These are phyloP conservation scores for Podospora sp. DNA, from an alignment of 495 filamentous ascomycete genomes.

Conservation along the genomic window DNA sequence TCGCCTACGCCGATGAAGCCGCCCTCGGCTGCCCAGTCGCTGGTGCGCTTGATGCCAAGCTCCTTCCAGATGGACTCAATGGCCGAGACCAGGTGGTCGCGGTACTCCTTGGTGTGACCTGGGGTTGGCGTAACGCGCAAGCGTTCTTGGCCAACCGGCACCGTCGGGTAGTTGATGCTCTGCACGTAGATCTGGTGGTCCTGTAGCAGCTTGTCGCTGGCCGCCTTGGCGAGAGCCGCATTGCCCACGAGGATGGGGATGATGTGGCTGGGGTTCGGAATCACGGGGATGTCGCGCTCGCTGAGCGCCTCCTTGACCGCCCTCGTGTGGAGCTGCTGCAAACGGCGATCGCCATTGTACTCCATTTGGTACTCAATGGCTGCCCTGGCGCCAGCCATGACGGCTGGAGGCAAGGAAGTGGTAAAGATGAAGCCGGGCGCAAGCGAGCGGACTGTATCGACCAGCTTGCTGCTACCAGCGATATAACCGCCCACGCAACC, in stretches of 20 bases:
- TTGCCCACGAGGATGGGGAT: slow-evolving; percentile 92
- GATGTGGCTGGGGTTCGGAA: slow-evolving; percentile 96
- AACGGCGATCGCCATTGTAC: slow-evolving; percentile 77
- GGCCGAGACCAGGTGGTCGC: slow-evolving; percentile 81
- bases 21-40: slow-evolving; percentile 86
- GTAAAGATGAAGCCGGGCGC: slow-evolving; percentile 99
- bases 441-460: slow-evolving; percentile 94
- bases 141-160: slow-evolving; percentile 93
- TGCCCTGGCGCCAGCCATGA: slow-evolving; percentile 90
- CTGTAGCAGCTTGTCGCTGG: slow-evolving; percentile 83
- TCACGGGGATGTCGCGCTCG: slow-evolving; percentile 88
- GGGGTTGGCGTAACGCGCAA: slow-evolving; percentile 95
- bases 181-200: slow-evolving; percentile 95
- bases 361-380: slow-evolving; percentile 91
- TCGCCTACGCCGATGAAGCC: slow-evolving; percentile 93
- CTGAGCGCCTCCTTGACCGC: slow-evolving; percentile 81
- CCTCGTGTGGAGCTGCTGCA: slow-evolving; percentile 94
- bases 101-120: slow-evolving; percentile 79
- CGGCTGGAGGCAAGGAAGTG: slow-evolving; percentile 90
- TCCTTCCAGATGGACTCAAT: slow-evolving; percentile 84
- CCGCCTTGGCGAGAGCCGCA: slow-evolving; percentile 88
- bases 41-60: slow-evolving; percentile 86
- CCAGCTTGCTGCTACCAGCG: slow-evolving; percentile 81
- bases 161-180: slow-evolving; percentile 98
- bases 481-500: slow-evolving; percentile 98